phyloP scores from a whole-genome alignment of 2,329 filamentous ascomycete genomes.

The Beauveria sp. region DNA sequence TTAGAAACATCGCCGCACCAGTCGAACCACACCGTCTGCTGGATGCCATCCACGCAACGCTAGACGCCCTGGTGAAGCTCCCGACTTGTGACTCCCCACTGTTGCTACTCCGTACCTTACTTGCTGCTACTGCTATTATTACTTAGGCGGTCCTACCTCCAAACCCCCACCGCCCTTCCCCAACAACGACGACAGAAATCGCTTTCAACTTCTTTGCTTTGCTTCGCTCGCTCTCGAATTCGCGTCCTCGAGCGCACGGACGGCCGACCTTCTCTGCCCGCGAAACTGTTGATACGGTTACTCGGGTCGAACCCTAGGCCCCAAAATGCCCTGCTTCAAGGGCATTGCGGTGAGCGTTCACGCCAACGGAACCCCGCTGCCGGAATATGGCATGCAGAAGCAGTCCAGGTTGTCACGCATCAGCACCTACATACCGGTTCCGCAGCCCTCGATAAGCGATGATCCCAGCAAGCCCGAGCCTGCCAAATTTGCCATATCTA shows the following conservation, averaged over 20 bases:
- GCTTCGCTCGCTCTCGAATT: not conserved
- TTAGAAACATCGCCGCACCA: not conserved
- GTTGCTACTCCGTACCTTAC: not conserved
- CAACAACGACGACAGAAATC: slow-evolving; percentile 4
- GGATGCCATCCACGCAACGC: not conserved
- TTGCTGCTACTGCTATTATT: not conserved
- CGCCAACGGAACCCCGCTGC: slow-evolving; percentile 67
- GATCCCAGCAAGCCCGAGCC: slow-evolving; percentile 74
- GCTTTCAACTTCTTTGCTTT: not conserved
- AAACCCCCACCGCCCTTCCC: slow-evolving; percentile 11
- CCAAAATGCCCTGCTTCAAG: slow-evolving; percentile 89
- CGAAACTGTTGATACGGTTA: not conserved
- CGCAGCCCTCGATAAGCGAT: slow-evolving; percentile 63
- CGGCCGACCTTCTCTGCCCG: not conserved
- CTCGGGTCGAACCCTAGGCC: slow-evolving; percentile 7
- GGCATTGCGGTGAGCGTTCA: slow-evolving; percentile 98
- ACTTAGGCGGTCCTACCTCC: not conserved
- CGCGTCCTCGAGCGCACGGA: not conserved
- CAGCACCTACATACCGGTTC: slow-evolving; percentile 94
- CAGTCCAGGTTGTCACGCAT: slow-evolving; percentile 87
- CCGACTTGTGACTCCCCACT: not conserved
- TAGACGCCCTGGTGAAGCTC: not conserved
- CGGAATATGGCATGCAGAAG: slow-evolving; percentile 91
- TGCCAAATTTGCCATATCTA: slow-evolving; percentile 95
- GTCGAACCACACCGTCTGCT: not conserved